These are phyloP conservation scores for Fraxinus excelsior DNA, from an alignment of 257 asterid species.

Conservation along the genomic window DNA sequence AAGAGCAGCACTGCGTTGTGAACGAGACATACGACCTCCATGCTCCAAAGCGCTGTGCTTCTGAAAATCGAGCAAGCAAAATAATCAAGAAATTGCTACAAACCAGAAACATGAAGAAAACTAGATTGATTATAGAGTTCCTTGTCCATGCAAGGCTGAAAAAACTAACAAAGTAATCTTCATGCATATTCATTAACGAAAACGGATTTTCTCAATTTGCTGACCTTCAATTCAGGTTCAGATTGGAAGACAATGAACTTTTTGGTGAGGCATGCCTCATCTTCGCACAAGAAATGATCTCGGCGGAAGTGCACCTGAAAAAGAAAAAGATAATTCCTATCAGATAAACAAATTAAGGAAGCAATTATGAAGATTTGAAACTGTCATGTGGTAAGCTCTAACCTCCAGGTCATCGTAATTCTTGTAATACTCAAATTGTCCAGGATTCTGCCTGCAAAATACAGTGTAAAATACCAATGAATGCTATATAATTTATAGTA, in stretches of 20 bases:
- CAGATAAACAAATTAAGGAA: slow-evolving; percentile 16
- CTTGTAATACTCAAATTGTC: slow-evolving; percentile 86
- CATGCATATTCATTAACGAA: not conserved
- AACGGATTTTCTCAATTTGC: slow-evolving; percentile 19
- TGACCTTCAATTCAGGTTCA: slow-evolving; percentile 90
- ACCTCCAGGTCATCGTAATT: slow-evolving; percentile 95
- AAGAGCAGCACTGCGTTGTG: slow-evolving; percentile 93
- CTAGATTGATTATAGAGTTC: not conserved
- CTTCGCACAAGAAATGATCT: slow-evolving; percentile 89
- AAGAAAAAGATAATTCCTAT: slow-evolving; percentile 25
- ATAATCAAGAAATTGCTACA: not conserved
- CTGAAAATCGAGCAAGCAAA: slow-evolving; percentile 44
- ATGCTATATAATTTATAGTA: not conserved
- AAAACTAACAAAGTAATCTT: not conserved
- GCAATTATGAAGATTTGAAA: slow-evolving; percentile 18
- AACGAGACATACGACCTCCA: slow-evolving; percentile 96
- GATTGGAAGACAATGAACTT: slow-evolving; percentile 81
- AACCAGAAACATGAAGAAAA: not conserved
- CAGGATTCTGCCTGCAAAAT: slow-evolving; percentile 89
- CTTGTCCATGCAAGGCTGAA: not conserved
- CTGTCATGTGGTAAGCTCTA: slow-evolving; percentile 14
- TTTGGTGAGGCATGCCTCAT: slow-evolving; percentile 81
- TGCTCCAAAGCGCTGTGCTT: slow-evolving; percentile 90
- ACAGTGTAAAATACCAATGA: slow-evolving; percentile 6
- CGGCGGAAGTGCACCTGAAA: slow-evolving; percentile 81